Percentiles rank a stretch among this genome's conserved stretches.
These are phyloP conservation scores for Paratinospora sagittata DNA, from an alignment of 164 flowering plant genomes.

Conservation along the genomic window DNA sequence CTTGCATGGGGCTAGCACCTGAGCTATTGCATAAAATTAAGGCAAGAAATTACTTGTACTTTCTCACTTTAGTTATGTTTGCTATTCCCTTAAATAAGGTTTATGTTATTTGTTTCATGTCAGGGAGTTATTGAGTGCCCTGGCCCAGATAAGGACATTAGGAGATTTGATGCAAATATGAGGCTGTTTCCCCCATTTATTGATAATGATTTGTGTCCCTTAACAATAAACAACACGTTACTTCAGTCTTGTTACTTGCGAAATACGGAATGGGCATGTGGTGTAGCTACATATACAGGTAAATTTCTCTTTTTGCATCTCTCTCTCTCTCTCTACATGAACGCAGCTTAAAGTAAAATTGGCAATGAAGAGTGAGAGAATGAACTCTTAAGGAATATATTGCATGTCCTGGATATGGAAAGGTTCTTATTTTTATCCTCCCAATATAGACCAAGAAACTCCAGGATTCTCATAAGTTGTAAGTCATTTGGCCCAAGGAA, in stretches of 20 bases:
- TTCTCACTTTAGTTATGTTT: not conserved
- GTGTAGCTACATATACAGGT: slow-evolving; percentile 98
- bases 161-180: slow-evolving; percentile 93
- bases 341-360: too few relatives aligned
- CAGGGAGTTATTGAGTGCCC: slow-evolving; percentile 99
- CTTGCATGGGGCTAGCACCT: slow-evolving; percentile 79
- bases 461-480: not conserved
- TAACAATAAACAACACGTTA: slow-evolving; percentile 88
- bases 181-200: slow-evolving; percentile 94
- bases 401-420: not conserved
- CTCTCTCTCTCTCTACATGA: not conserved
- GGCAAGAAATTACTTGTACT: slow-evolving; percentile 40
- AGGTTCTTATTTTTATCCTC: not conserved
- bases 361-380: not conserved
- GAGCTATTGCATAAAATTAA: slow-evolving; percentile 85
- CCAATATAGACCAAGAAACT: not conserved
- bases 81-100: not conserved
- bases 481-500: not conserved
- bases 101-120: slow-evolving; percentile 9
- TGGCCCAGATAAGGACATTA: slow-evolving; percentile 84
- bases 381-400: not conserved
- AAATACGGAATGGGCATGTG: slow-evolving; percentile 98
- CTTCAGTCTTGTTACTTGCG: slow-evolving; percentile 97
- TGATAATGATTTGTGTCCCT: slow-evolving; percentile 90
- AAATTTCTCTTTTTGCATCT: slow-evolving; percentile 36